These are phyloP conservation scores for Rhizomucor miehei DNA, from an alignment of 371 early-diverging fungal genomes.

Conservation along the genomic window DNA sequence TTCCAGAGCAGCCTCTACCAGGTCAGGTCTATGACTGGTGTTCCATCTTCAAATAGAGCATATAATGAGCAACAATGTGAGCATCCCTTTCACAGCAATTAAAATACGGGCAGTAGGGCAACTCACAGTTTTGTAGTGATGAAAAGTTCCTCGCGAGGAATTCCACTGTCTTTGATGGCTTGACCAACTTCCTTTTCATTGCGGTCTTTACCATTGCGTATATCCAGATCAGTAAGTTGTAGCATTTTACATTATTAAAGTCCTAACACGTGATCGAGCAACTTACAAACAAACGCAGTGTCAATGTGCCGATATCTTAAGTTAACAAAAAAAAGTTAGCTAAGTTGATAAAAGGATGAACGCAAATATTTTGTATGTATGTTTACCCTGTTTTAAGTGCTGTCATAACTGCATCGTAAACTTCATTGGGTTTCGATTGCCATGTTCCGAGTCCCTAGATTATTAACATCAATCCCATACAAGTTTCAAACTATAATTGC, in stretches of 20 bases:
- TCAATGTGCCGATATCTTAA: slow-evolving; percentile 44
- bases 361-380: too few species aligned
- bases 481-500: too few species aligned
- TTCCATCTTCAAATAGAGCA: slow-evolving; percentile 58
- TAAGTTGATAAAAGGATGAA: too few species aligned
- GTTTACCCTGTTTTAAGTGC: slow-evolving; percentile 34
- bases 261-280: too few species aligned
- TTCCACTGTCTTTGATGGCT: slow-evolving; percentile 53
- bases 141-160: slow-evolving; percentile 74
- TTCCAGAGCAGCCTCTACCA: slow-evolving; percentile 45
- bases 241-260: too few species aligned
- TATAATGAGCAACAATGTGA: not conserved
- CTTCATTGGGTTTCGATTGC: slow-evolving; percentile 46
- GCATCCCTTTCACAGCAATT: not conserved
- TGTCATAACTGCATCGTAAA: slow-evolving; percentile 30
- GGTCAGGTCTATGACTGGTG: slow-evolving; percentile 45
- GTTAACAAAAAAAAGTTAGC: slow-evolving; percentile 4
- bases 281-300: slow-evolving; percentile 50
- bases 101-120: too few species aligned
- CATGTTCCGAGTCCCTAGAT: slow-evolving; percentile 37
- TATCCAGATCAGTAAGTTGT: too few species aligned
- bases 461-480: not conserved
- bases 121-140: slow-evolving; percentile 69
- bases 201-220: slow-evolving; percentile 25
- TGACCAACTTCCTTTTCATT: slow-evolving; percentile 79